phyloP scores from a whole-genome alignment of 2,329 filamentous ascomycete genomes.

The Falciphora oryzae region DNA sequence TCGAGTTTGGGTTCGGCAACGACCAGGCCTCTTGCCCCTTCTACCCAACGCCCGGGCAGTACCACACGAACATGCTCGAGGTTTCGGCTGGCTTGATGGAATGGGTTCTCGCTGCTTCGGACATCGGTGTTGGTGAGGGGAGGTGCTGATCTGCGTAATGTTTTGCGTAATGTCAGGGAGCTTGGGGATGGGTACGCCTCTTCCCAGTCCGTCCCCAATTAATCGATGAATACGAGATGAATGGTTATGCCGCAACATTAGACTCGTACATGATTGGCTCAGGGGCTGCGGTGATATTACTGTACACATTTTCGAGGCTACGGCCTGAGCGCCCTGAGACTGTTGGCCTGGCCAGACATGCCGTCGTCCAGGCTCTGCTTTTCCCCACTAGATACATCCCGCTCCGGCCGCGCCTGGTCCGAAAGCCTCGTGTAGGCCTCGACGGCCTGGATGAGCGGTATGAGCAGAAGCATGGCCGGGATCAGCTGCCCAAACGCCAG shows the following conservation, averaged over 20 bases:
- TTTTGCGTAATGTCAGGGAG: not conserved
- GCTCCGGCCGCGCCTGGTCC: not conserved
- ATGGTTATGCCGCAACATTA: too few relatives aligned
- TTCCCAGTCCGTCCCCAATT: too few relatives aligned
- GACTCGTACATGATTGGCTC: too few relatives aligned
- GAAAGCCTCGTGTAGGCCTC: slow-evolving; percentile 11
- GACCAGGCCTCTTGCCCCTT: slow-evolving; percentile 31
- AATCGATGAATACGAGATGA: not conserved
- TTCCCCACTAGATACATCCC: not conserved
- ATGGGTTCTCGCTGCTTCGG: slow-evolving; percentile 19
- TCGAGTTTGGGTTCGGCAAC: slow-evolving; percentile 42
- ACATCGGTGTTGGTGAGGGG: slow-evolving; percentile 7
- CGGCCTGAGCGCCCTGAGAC: too few relatives aligned
- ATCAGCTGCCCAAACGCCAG: slow-evolving; percentile 17
- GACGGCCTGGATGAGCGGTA: slow-evolving; percentile 15
- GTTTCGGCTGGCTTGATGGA: slow-evolving; percentile 43
- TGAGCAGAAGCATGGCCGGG: slow-evolving; percentile 15
- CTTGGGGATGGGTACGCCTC: too few relatives aligned
- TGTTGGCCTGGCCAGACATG: too few relatives aligned
- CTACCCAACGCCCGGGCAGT: slow-evolving; percentile 38
- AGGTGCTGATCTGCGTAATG: slow-evolving; percentile 2
- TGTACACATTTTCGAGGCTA: too few relatives aligned
- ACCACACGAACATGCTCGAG: slow-evolving; percentile 38
- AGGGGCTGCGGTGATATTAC: too few relatives aligned
- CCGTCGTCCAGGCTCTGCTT: not conserved